Conservation (phyloP, 805 yeast species). For the Cyberlindnera amylophila region DNA sequence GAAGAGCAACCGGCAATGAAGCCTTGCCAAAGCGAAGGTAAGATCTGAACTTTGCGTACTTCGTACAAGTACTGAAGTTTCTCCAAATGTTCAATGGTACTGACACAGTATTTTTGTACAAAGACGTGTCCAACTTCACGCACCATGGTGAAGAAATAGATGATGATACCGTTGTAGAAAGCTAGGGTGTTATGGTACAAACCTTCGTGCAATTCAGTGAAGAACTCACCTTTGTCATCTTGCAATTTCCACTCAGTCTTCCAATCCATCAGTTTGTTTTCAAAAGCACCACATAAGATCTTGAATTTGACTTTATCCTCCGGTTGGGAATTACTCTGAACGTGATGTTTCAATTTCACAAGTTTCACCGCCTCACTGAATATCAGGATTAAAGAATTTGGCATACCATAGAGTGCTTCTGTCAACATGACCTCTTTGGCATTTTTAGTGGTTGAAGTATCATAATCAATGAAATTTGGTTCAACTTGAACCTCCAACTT, state of each 20-base stretch:
- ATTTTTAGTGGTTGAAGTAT: conserved; percentile 30
- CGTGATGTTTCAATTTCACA: conserved; percentile 57
- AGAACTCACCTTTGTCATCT: conserved; percentile 29
- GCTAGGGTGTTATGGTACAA: conserved; percentile 78
- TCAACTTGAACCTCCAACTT: conserved; percentile 18
- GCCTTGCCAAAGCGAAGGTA: conserved; percentile 86
- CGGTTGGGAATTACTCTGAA: conserved; percentile 8
- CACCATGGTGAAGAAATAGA: conserved; percentile 67
- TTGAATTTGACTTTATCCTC: conserved; percentile 20
- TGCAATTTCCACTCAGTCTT: conserved; percentile 67
- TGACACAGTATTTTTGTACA: conserved; percentile 58
- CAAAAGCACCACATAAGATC: conserved; percentile 33
- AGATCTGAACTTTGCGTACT: conserved; percentile 46
- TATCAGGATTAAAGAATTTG: conserved; percentile 69
- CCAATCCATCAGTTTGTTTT: conserved; percentile 59
- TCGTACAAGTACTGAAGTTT: conserved; percentile 55
- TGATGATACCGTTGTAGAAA: conserved; percentile 66
- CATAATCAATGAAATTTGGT: conserved; percentile 39
- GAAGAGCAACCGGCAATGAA: conserved; percentile 86
- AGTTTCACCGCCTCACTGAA: conserved; percentile 71
- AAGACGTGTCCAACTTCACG: conserved; percentile 49
- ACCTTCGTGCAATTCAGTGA: conserved; percentile 50
- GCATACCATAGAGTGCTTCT: conserved; percentile 80
- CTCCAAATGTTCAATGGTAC: conserved; percentile 61
- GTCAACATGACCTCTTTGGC: conserved; percentile 57